Percentiles rank a stretch among this genome's conserved stretches.
These are phyloP conservation scores for Cairneyella variabilis DNA, from an alignment of 495 filamentous ascomycete genomes.

Conservation along the genomic window DNA sequence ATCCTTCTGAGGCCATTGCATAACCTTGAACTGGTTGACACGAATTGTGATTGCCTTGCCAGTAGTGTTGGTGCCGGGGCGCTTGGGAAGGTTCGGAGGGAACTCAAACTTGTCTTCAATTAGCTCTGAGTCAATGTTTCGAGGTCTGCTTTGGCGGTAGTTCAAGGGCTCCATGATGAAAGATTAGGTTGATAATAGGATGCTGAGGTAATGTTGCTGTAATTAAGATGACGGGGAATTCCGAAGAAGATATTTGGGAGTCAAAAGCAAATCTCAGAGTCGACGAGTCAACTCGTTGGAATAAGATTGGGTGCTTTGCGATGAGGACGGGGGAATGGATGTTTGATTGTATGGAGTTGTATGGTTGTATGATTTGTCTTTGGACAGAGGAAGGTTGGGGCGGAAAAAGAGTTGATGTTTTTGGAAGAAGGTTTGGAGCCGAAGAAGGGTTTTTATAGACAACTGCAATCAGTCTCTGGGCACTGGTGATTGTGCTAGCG, in stretches of 20 bases:
- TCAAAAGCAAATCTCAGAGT: too few species aligned
- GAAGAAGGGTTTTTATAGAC: not conserved
- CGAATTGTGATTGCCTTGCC: slow-evolving; percentile 56
- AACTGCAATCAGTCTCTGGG: too few species aligned
- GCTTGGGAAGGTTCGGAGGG: slow-evolving; percentile 18
- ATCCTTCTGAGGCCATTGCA: slow-evolving; percentile 41
- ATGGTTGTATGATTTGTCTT: not conserved
- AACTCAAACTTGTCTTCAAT: slow-evolving; percentile 11
- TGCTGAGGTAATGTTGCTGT: too few species aligned
- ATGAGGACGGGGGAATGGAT: too few species aligned
- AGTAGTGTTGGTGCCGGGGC: slow-evolving; percentile 49
- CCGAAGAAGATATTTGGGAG: too few species aligned
- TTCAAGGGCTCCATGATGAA: slow-evolving; percentile 24
- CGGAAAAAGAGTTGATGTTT: not conserved
- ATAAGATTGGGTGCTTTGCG: too few species aligned
- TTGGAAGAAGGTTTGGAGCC: not conserved
- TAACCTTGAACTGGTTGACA: slow-evolving; percentile 75
- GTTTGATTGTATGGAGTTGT: too few species aligned
- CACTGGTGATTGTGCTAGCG: too few species aligned
- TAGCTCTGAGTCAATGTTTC: slow-evolving; percentile 1
- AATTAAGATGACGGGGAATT: too few species aligned
- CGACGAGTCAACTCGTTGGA: too few species aligned
- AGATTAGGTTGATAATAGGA: not conserved
- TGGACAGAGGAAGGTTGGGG: not conserved
- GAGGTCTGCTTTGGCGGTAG: too few species aligned